Percentiles rank a stretch among this genome's conserved stretches.
Evolutionary conservation across 768 basidiomycete genomes (phyloP).

Genomic region (Favolaschia claudopus): DNA sequence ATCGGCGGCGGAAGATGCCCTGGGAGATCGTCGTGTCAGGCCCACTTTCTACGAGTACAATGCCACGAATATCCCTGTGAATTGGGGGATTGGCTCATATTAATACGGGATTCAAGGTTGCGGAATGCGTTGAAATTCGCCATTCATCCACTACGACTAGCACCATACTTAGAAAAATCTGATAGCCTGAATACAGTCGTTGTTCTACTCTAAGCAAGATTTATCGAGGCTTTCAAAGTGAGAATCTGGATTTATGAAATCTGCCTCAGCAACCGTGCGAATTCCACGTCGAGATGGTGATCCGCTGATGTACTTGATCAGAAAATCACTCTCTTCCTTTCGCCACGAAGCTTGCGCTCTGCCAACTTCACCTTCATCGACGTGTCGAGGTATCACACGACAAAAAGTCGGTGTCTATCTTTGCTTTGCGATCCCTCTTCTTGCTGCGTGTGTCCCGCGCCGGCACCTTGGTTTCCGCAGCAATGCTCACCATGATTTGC

Average conservation of each 20-base stretch:
- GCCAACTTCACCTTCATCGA: not conserved
- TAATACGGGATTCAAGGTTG: no score
- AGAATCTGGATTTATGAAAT: no score
- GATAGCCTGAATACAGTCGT: no score
- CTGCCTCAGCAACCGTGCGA: no score
- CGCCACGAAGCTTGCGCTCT: no score
- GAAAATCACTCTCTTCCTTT: conserved; percentile 5
- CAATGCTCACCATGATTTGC: not conserved
- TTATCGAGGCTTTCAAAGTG: no score
- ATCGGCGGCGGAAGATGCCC: conserved; percentile 53
- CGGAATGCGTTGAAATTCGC: no score
- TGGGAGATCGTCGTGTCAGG: conserved; percentile 23
- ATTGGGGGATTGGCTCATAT: conserved; percentile 25
- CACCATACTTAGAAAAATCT: no score
- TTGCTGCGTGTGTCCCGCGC: no score
- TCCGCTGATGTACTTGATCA: conserved; percentile 1
- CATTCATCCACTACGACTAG: no score
- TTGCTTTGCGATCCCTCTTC: not conserved
- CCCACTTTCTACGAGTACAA: conserved; percentile 27
- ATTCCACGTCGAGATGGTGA: not conserved
- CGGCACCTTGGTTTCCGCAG: not conserved
- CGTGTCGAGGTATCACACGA: conserved; percentile 19
- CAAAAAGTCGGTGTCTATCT: not conserved
- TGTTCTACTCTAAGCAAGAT: no score
- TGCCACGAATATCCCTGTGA: conserved; percentile 28